Evolutionary conservation across 2,329 filamentous ascomycete species (phyloP).

Genomic region (Keithomyces neogunnii): DNA sequence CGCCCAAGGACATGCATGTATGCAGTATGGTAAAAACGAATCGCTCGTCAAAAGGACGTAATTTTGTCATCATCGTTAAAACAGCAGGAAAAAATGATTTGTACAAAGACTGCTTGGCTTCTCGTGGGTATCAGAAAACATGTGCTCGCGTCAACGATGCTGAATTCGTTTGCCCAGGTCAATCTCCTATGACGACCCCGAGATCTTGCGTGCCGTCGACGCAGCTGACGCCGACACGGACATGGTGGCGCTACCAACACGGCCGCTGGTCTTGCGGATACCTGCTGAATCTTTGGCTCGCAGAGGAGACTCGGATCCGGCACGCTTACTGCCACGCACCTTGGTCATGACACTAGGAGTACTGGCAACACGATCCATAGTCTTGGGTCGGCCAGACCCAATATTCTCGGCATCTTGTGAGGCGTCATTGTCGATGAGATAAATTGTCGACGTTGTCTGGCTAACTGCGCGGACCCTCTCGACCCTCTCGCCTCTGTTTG

Average conservation of each 20-base stretch:
- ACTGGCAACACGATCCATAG: conserved; percentile 46
- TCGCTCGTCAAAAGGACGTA: conserved; percentile 26
- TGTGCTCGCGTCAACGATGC: conserved; percentile 3
- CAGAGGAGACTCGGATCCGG: conserved; percentile 37
- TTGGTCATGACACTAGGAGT: conserved; percentile 53
- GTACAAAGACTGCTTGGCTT: conserved; percentile 5
- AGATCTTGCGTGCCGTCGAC: conserved; percentile 45
- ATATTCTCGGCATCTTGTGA: conserved; percentile 66
- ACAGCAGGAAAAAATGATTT: conserved; percentile 13
- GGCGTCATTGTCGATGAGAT: conserved; percentile 56
- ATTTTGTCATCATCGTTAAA: conserved; percentile 35
- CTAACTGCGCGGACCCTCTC: conserved; percentile 64
- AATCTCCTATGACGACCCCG: conserved; percentile 27
- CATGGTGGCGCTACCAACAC: conserved; percentile 49
- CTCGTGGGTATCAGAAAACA: conserved; percentile 3
- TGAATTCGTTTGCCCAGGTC: not conserved
- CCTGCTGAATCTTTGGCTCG: conserved; percentile 43
- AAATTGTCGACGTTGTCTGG: conserved; percentile 65
- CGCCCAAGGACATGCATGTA: conserved; percentile 36
- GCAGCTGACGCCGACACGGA: conserved; percentile 32
- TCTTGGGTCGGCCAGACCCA: conserved; percentile 50
- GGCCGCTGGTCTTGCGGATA: conserved; percentile 58
- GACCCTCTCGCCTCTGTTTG: conserved; percentile 32
- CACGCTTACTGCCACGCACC: conserved; percentile 53
- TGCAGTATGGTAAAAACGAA: conserved; percentile 21